Conservation (phyloP, 805 yeast genomes). For the Pichia phayaonensis region DNA sequence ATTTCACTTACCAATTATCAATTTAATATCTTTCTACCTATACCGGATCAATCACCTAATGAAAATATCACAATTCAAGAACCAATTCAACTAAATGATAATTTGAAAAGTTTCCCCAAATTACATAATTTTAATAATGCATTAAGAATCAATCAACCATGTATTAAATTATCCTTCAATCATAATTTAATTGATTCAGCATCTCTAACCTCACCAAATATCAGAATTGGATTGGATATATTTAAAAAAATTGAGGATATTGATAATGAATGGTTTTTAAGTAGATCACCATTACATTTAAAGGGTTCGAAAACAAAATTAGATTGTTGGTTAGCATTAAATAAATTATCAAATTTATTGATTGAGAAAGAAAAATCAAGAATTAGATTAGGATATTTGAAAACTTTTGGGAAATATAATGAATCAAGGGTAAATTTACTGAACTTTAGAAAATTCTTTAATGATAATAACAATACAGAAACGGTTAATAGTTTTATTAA, state of each 20-base stretch:
- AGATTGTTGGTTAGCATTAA: conserved; percentile 13
- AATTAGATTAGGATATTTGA: conserved; percentile 15
- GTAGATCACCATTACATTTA: conserved; percentile 6
- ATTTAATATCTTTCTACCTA: conserved; percentile 22
- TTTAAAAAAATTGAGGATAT: conserved; percentile 8
- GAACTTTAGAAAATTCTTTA: conserved; percentile 4
- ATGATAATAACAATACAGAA: neutral
- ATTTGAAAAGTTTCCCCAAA: conserved; percentile 2
- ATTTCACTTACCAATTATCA: conserved; percentile 11
- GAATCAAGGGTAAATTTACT: neutral
- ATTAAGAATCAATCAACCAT: conserved; percentile 7
- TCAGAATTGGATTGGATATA: conserved; percentile 12
- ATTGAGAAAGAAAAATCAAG: conserved; percentile 18
- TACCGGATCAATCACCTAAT: conserved; percentile 16
- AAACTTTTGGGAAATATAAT: conserved; percentile 2
- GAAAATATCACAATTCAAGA: conserved; percentile 15
- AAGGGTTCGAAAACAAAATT: conserved; percentile 6
- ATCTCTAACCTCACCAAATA: conserved; percentile 11
- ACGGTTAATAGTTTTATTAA: neutral
- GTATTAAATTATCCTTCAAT: conserved; percentile 13
- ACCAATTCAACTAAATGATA: conserved; percentile 5
- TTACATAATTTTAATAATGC: conserved; percentile 1
- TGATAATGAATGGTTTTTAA: conserved; percentile 11
- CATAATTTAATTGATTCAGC: conserved; percentile 12
- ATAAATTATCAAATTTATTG: conserved; percentile 19